phyloP scores from a whole-genome alignment of 352 stramenopile species.

The Phytophthora agathidicida region DNA sequence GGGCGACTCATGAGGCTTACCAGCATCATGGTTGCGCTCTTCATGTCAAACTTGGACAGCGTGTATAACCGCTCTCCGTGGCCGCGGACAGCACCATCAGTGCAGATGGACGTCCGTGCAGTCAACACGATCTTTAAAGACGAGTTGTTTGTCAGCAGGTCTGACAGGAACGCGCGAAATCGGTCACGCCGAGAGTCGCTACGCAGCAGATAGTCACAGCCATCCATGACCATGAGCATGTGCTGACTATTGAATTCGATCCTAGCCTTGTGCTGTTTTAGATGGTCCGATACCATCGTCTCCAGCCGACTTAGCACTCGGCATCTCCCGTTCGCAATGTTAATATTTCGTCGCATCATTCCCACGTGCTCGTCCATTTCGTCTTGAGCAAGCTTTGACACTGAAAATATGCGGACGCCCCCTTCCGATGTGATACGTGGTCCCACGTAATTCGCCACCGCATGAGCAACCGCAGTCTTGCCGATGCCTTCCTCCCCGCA shows the following conservation, averaged over 20 bases:
- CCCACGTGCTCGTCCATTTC: slow-evolving; percentile 62
- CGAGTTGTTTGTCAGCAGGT: slow-evolving; percentile 73
- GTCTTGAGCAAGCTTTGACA: slow-evolving; percentile 62
- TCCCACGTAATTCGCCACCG: slow-evolving; percentile 80
- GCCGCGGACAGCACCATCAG: slow-evolving; percentile 67
- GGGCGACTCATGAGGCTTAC: slow-evolving; percentile 76
- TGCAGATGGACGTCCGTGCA: slow-evolving; percentile 59
- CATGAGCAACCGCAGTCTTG: slow-evolving; percentile 78
- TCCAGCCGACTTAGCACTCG: slow-evolving; percentile 61
- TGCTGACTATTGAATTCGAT: slow-evolving; percentile 63
- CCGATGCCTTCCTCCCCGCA: slow-evolving; percentile 77
- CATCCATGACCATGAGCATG: slow-evolving; percentile 72
- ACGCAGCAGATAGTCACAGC: slow-evolving; percentile 70
- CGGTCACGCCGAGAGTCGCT: slow-evolving; percentile 55
- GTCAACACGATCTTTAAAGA: slow-evolving; percentile 81
- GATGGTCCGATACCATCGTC: slow-evolving; percentile 53
- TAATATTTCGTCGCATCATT: slow-evolving; percentile 51
- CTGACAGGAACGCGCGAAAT: slow-evolving; percentile 71
- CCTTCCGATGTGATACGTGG: slow-evolving; percentile 73
- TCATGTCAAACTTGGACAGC: slow-evolving; percentile 69
- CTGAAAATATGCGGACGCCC: slow-evolving; percentile 73
- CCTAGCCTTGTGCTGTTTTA: slow-evolving; percentile 54
- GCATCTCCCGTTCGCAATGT: slow-evolving; percentile 42
- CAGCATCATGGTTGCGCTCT: slow-evolving; percentile 77
- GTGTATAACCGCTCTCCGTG: slow-evolving; percentile 75